Percentiles rank a stretch among this genome's conserved stretches.
These are phyloP conservation scores for Acacia melanoxylon DNA, from an alignment of 306 rosid species.

Conservation along the genomic window DNA sequence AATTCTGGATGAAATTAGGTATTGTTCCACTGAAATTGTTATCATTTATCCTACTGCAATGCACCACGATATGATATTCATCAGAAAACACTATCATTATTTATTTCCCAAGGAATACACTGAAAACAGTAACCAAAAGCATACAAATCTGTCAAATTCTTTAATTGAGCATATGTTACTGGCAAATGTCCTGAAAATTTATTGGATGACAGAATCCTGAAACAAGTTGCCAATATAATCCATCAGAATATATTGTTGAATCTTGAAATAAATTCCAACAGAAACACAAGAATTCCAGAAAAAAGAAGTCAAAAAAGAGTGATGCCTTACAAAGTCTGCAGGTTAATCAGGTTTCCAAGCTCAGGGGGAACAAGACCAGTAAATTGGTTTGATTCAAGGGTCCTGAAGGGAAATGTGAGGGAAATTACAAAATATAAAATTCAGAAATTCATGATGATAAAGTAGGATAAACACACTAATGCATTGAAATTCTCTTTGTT, in stretches of 20 bases:
- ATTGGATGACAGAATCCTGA: constrained; percentile 81
- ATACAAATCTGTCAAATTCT: constrained; percentile 67
- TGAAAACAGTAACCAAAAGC: constrained; percentile 13
- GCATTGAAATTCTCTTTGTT: not conserved
- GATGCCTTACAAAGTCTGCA: constrained; percentile 60
- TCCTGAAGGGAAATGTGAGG: constrained; percentile 43
- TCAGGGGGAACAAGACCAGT: constrained; percentile 66
- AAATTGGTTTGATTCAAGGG: constrained; percentile 80
- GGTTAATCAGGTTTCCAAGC: constrained; percentile 64
- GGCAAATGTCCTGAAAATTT: constrained; percentile 69
- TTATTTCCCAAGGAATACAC: constrained; percentile 13
- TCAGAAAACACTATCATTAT: not conserved
- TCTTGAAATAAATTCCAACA: constrained; percentile 12
- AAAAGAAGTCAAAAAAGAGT: constrained; percentile 14
- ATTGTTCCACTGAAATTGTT: constrained; percentile 68
- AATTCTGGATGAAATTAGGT: constrained; percentile 73
- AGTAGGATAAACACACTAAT: constrained; percentile 17
- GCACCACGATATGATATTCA: constrained; percentile 28
- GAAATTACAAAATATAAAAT: not conserved
- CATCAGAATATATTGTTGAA: constrained; percentile 9
- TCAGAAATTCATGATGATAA: constrained; percentile 15
- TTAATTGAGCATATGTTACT: constrained; percentile 47
- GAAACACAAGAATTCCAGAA: constrained; percentile 17
- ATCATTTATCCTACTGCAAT: constrained; percentile 80
- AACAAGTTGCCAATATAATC: constrained; percentile 21